Base-by-base conservation (phyloP, 2,329 filamentous ascomycete species). In the Botryotinia calthae region DNA sequence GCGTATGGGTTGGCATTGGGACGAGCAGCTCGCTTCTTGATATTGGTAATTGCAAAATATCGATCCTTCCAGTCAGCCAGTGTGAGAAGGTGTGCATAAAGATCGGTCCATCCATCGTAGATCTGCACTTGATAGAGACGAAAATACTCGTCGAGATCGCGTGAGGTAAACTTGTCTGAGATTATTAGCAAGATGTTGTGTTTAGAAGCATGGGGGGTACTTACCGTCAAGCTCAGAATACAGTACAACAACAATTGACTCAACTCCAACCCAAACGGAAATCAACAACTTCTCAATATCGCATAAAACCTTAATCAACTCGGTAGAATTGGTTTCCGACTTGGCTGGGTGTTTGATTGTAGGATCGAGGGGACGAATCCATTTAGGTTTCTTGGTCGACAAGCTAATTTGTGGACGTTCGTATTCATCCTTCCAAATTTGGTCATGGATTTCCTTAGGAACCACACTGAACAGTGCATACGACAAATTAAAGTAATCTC, bases 221-320 rank as follows among this genome's bases (percentile, higher is more conserved):
- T 42, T 34, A 70, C 71, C 28, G 5, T n/a, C 42, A 18, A 70
- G 6, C 9, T 72, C 58, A 51, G 58, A 46, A 64, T 70, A 63
- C 22, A 44, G 37, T 28, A 63, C 28, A 54, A 72, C 37, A 34
- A 70, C 46, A 56, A 70, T 70, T 5, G 64, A 56, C 58, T 72
- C 71, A 12, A 72, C 66, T 40, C 34, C 65, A 63, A 20, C 20
- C 71, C 71, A 72, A 34, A 69, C 63, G 7, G 9, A n/a, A 20
- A 72, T 31, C 56, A 72, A 44, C 9, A 56, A 63, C 28, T 42
- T 40, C 46, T 72, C 71, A 14, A 72, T n/a, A 18, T 51, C 42
- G n/a, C 65, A 12, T 58, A 72, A 2, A 31, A 72, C 48, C 16
- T 70, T 37, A 25, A 54, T 37, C 22, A 72, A 44, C 12, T 72